Evolutionary conservation across 2,329 filamentous ascomycete species (phyloP), one percentile per base, ranked within the genome.

Genomic region (Knufia petricola): DNA sequence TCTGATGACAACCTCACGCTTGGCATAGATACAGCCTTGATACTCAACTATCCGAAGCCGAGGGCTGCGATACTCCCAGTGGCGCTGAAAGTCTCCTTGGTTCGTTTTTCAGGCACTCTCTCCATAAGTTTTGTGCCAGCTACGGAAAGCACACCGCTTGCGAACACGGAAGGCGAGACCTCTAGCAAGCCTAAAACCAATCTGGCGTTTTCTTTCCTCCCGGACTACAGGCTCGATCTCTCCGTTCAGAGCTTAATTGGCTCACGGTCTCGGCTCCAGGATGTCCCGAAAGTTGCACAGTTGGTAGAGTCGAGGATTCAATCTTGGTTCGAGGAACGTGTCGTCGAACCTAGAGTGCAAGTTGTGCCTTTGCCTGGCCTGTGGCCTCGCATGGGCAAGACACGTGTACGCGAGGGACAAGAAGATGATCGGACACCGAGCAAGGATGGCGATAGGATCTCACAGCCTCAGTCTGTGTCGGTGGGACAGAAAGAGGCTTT

Each of bases 21-120:
- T 47, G 92, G 88, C 0, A 76, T 98, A 21, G 92, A 98, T 70
- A 98, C 92, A 2, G 95, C 92, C 59, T 72, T 98, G 53, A 75
- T 95, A 41, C 76, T 98, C 49, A 98, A 98, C 67, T 98, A 94
- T 64, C 92, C 92, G 0, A 94, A 89, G 63, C 86, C 86, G 6
- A 74, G 87, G 47, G 86, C 88, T 4, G 92, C 92, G 0, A 84
- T 95, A 6, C 73, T 98, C 1, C 92, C 92, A 2, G 89, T 98
- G 15, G 92, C 90, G 0, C 72, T 98, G 28, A 84, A 89, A 0
- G 89, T 98, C 10, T 92, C 84, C 13, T 85, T 98, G 13, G 87
- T 95, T 13, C 78, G 92, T 12, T 98, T 98, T 66, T 95, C 88
- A 41, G 92, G 92, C 36, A 98, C 92, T 0, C 70, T 98, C 15